These are phyloP conservation scores for Vigna unguiculata DNA, from an alignment of 306 rosid species.

Conservation along the genomic window DNA sequence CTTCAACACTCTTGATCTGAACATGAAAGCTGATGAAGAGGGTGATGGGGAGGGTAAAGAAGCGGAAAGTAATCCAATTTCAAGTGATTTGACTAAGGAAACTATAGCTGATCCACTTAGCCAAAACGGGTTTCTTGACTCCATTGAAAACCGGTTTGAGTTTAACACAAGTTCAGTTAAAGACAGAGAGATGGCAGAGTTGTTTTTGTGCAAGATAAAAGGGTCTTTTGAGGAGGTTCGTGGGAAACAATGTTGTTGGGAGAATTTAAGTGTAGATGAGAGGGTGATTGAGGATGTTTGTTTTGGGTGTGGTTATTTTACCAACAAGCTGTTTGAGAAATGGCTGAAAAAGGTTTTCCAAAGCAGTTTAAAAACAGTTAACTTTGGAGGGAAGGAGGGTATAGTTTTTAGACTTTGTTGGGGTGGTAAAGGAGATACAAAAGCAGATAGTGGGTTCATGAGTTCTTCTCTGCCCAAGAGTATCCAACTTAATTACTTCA, in stretches of 20 bases:
- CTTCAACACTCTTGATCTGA: slow-evolving; percentile 83
- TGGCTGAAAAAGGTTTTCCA: slow-evolving; percentile 73
- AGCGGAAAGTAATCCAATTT: slow-evolving; percentile 57
- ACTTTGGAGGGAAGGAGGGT: slow-evolving; percentile 68
- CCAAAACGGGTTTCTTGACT: slow-evolving; percentile 57
- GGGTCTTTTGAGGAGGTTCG: slow-evolving; percentile 54
- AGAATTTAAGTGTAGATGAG: slow-evolving; percentile 68
- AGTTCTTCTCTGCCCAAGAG: slow-evolving; percentile 72
- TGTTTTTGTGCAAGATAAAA: slow-evolving; percentile 58
- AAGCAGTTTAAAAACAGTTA: slow-evolving; percentile 60
- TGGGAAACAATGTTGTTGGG: slow-evolving; percentile 47
- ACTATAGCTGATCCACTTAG: slow-evolving; percentile 45
- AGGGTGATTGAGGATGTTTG: slow-evolving; percentile 61
- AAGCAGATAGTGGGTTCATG: slow-evolving; percentile 67
- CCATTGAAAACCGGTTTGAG: slow-evolving; percentile 59
- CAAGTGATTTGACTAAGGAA: slow-evolving; percentile 78
- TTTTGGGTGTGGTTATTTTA: slow-evolving; percentile 64
- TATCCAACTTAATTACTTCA: slow-evolving; percentile 61
- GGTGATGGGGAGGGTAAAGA: slow-evolving; percentile 46
- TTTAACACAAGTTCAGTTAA: slow-evolving; percentile 60
- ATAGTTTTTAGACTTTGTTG: slow-evolving; percentile 67
- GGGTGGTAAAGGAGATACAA: slow-evolving; percentile 63
- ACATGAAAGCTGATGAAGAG: slow-evolving; percentile 67
- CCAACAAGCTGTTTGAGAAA: slow-evolving; percentile 72
- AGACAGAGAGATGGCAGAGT: slow-evolving; percentile 61